Evolutionary conservation across 2,329 filamentous ascomycete species (phyloP), one percentile per base, ranked within the genome.

Genomic region (Claviceps cyperi): DNA sequence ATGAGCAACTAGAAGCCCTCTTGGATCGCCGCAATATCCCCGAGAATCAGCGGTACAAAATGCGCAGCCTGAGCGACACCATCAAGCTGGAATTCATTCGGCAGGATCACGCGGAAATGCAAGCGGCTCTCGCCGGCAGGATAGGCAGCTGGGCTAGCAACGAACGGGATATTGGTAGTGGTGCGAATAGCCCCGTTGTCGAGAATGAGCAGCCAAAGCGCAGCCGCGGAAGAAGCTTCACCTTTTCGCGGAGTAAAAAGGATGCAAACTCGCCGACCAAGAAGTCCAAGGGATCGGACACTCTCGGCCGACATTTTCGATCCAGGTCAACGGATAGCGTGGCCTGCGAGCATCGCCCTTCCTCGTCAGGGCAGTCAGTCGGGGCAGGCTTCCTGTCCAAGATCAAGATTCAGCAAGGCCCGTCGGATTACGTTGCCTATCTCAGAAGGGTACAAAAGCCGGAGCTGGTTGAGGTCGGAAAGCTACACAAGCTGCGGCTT

Each of bases 61-160:
- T 98, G 89, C 80, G 91, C 44, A 90, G 83, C 51, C 72, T 98
- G 53, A 88, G 86, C 54, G 77, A 87, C 56, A 84, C 86, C 37
- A 90, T 97, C 70, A 98, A 98, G 68, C 86, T 89, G 62, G 90
- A 97, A 62, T 94, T 98, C 59, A 89, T 97, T 59, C 83, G 84
- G 49, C 90, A 94, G 64, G 86, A 96, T 63, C 87, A 86, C 73
- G 80, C 78, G 6, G 84, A 84, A 63, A 81, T 75, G 66, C 70
- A 72, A 64, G 73, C 75, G 49, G 68, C 69, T 56, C 73, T 69
- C 55, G 68, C 17, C 24, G 22, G 66, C 61, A 72, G 69, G 56
- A 60, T 64, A 50, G 56, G 64, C 58, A 59, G 69, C 52, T 57
- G 63, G n/a, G 43, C 15, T 58, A 62, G 70, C 62, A 57, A 66